Conservation (phyloP, 345 rosid genomes). For the Citrus sinensis region DNA sequence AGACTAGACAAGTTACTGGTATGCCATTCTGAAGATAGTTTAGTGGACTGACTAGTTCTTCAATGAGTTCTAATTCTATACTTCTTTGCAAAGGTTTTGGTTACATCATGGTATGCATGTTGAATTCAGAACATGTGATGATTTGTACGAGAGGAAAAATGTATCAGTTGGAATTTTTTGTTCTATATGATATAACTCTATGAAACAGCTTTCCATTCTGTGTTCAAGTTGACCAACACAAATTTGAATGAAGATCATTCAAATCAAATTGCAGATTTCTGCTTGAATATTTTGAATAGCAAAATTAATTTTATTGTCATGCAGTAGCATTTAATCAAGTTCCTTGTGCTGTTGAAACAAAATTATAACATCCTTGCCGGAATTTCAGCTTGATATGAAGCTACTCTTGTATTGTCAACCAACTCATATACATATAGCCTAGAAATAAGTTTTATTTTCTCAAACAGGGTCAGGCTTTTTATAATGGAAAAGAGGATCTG, state of each 20-base stretch:
- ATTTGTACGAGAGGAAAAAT: not conserved
- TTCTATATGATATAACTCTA: not conserved
- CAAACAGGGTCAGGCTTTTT: conserved; percentile 50
- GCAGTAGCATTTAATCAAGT: not conserved
- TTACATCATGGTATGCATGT: not conserved
- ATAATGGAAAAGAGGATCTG: conserved; percentile 24
- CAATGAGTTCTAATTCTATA: not conserved
- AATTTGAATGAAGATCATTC: not conserved
- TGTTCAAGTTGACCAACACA: not conserved
- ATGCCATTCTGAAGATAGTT: not conserved
- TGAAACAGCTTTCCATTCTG: not conserved
- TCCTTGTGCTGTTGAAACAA: not conserved
- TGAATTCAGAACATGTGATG: not conserved
- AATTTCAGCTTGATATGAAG: not conserved
- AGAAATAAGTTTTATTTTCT: conserved; percentile 9
- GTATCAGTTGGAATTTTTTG: not conserved
- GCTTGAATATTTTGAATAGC: not conserved
- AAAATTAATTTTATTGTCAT: not conserved
- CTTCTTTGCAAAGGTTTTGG: not conserved
- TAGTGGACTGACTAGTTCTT: not conserved
- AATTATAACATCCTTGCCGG: not conserved
- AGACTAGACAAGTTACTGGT: not conserved
- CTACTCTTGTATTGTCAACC: not conserved
- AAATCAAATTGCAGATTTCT: not conserved
- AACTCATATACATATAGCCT: not conserved